Evolutionary conservation across 306 rosid genomes (phyloP).

Genomic region (Sicyos baderoa): DNA sequence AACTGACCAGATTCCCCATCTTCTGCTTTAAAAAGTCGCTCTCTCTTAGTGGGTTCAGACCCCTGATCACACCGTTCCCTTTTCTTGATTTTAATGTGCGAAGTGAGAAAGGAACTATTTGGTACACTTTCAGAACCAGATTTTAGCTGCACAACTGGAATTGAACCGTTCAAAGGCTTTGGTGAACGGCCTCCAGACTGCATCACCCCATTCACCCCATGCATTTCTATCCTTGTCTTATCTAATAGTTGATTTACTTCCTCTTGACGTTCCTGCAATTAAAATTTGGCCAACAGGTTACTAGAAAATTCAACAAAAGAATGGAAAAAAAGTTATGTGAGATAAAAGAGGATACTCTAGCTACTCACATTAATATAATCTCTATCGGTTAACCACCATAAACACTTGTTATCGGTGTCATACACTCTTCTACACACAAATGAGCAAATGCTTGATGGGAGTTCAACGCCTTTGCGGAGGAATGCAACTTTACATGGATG

Average conservation of each 20-base stretch:
- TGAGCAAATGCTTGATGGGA: conserved; percentile 80
- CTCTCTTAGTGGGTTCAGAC: conserved; percentile 50
- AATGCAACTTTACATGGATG: conserved; percentile 96
- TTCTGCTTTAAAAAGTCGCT: conserved; percentile 44
- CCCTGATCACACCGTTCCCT: conserved; percentile 74
- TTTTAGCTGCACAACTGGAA: conserved; percentile 56
- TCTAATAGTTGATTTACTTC: conserved; percentile 75
- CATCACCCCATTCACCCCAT: conserved; percentile 75
- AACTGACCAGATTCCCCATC: conserved; percentile 55
- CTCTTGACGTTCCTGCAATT: conserved; percentile 68
- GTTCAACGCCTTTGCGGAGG: conserved; percentile 87
- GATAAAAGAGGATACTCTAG: background rate
- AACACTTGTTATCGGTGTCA: conserved; percentile 61
- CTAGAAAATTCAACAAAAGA: background rate
- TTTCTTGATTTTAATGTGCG: conserved; percentile 60
- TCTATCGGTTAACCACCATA: conserved; percentile 93
- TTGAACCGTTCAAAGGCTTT: conserved; percentile 71
- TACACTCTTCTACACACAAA: conserved; percentile 89
- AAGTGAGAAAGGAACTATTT: conserved; percentile 53
- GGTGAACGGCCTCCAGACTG: conserved; percentile 96
- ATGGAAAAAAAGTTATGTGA: background rate
- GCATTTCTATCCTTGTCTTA: conserved; percentile 83
- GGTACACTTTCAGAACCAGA: conserved; percentile 66
- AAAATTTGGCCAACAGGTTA: background rate
- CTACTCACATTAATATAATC: conserved; percentile 68